Percentiles rank a stretch among this genome's conserved stretches.
phyloP scores from a whole-genome alignment of 371 early-diverging fungal genomes.

The Lichtheimia hyalospora region DNA sequence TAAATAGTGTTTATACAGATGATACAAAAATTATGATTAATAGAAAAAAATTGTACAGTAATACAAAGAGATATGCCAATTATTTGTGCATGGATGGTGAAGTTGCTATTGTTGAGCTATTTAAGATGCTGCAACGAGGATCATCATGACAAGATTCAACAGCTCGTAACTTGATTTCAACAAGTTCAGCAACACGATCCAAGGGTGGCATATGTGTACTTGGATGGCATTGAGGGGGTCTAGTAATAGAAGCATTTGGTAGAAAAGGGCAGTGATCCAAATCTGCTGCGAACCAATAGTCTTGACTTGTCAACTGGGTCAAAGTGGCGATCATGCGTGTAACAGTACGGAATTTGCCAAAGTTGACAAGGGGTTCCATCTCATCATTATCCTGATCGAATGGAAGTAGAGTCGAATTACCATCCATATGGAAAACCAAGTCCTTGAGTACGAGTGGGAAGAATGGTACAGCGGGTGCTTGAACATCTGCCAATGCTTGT shows the following conservation, averaged over 20 bases:
- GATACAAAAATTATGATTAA: too few relatives aligned
- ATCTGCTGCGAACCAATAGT: conserved; percentile 34
- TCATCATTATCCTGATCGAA: neutral
- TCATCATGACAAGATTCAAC: conserved; percentile 8
- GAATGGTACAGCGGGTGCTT: conserved; percentile 30
- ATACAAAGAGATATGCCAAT: too few relatives aligned
- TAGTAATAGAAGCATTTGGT: conserved; percentile 6
- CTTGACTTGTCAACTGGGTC: conserved; percentile 17
- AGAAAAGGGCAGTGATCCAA: conserved; percentile 28
- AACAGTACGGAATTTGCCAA: conserved; percentile 34
- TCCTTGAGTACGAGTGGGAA: conserved; percentile 50
- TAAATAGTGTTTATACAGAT: too few relatives aligned
- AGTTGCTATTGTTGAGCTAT: too few relatives aligned
- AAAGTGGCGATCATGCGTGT: conserved; percentile 20
- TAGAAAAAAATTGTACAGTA: too few relatives aligned
- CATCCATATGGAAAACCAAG: conserved; percentile 42
- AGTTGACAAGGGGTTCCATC: conserved; percentile 22
- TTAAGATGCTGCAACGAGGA: neutral
- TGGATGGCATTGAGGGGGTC: conserved; percentile 1
- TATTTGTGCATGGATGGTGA: too few relatives aligned
- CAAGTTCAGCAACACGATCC: conserved; percentile 14
- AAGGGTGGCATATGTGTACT: conserved; percentile 3
- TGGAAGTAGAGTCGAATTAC: conserved; percentile 23
- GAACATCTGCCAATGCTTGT: conserved; percentile 27
- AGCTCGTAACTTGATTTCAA: conserved; percentile 11